Conservation (phyloP, 352 stramenopile species). For the Globisporangium spinosum region DNA sequence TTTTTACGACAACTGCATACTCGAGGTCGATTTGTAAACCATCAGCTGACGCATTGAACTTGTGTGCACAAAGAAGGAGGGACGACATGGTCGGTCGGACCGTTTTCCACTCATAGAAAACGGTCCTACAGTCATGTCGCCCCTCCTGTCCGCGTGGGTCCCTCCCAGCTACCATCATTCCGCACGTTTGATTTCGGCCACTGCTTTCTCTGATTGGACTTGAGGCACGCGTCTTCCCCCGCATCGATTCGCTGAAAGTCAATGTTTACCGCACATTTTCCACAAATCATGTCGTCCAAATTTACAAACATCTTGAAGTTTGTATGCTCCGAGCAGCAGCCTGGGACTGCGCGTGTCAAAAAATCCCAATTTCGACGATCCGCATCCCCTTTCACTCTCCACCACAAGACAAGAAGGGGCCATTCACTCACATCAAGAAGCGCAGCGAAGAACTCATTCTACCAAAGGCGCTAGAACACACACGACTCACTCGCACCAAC, state of each 20-base stretch:
- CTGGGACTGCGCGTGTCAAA: not conserved
- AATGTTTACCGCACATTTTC: not conserved
- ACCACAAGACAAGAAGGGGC: constrained; percentile 2
- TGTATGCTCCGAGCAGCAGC: not conserved
- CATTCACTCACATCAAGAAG: not conserved
- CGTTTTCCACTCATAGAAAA: not conserved
- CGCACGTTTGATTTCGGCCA: not conserved
- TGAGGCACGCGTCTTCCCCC: constrained; percentile 15
- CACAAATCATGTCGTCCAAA: not conserved
- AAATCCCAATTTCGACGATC: constrained; percentile 12
- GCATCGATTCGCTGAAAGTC: constrained; percentile 20
- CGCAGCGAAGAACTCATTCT: not conserved
- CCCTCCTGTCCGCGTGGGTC: not conserved
- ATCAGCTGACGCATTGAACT: not conserved
- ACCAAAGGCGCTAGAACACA: constrained; percentile 1
- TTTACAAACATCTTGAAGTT: constrained; percentile 6
- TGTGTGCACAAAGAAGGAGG: not conserved
- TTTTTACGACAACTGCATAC: not conserved
- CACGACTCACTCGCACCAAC: not conserved
- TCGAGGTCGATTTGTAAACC: not conserved
- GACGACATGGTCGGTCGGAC: not conserved
- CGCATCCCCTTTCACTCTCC: not conserved
- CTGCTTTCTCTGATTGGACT: constrained; percentile 8
- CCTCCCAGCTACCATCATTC: constrained; percentile 8
- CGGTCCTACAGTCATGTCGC: not conserved